Conservation (phyloP, 768 basidiomycete species). For the Phaeotremella fagi region DNA sequence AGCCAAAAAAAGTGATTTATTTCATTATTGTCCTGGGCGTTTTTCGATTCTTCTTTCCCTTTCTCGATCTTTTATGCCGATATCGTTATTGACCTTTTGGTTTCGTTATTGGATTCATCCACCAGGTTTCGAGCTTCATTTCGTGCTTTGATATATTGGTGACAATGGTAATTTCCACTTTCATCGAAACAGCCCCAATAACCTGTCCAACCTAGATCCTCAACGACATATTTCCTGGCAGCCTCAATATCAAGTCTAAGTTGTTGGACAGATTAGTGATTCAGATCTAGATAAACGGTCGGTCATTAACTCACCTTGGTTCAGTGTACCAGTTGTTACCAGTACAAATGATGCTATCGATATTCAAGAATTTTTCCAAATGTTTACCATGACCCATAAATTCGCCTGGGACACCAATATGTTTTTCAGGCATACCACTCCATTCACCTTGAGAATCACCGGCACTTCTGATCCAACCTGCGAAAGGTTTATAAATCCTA, state of each 20-base stretch:
- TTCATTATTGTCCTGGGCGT: background rate
- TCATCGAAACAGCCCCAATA: background rate
- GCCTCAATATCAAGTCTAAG: background rate
- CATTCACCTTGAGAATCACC: background rate
- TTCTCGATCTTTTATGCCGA: background rate
- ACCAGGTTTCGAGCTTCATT: background rate
- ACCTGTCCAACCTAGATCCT: background rate
- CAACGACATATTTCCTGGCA: background rate
- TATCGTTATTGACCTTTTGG: background rate
- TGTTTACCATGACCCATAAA: background rate
- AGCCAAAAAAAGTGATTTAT: too few species aligned
- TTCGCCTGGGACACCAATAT: background rate
- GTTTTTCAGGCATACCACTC: background rate
- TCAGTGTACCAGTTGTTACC: background rate
- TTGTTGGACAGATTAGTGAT: background rate
- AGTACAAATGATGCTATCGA: background rate
- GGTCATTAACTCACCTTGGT: background rate
- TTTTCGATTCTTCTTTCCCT: too few species aligned
- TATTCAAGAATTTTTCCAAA: background rate
- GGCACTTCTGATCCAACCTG: background rate
- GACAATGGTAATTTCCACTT: background rate
- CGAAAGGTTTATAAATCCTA: background rate
- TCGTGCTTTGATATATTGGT: background rate
- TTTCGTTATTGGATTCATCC: background rate
- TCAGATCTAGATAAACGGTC: too few species aligned